Percentiles rank a stretch among this genome's conserved stretches.
Conservation (phyloP, 495 filamentous ascomycete genomes). For the Gamarada debralockiae region DNA sequence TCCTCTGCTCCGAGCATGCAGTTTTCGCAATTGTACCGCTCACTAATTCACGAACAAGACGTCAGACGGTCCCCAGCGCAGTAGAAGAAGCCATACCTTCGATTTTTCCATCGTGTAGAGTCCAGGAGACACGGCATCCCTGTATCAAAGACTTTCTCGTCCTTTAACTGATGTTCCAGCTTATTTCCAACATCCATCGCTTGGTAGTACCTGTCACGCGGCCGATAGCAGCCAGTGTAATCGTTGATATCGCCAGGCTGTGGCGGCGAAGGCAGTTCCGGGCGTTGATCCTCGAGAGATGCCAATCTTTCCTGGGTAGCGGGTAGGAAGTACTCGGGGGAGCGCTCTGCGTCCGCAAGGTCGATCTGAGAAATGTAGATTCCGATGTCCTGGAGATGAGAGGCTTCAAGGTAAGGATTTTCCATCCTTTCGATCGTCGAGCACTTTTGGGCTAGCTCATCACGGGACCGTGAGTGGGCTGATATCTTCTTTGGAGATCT, state of each 20-base stretch:
- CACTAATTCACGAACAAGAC: too few species aligned
- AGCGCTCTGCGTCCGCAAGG: background rate
- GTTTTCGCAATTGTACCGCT: too few species aligned
- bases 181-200: too few species aligned
- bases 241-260: background rate
- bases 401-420: too few species aligned
- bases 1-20: too few species aligned
- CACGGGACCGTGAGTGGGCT: too few species aligned
- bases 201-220: background rate
- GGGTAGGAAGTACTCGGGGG: background rate
- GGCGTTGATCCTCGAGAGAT: background rate
- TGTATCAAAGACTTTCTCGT: background rate
- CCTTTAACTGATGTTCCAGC: background rate
- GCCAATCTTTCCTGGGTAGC: background rate
- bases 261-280: background rate
- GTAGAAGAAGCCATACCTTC: background rate
- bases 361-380: background rate
- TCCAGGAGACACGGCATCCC: background rate
- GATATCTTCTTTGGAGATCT: too few species aligned
- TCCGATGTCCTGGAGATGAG: background rate
- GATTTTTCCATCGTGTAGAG: background rate
- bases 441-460: too few species aligned
- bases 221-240: background rate
- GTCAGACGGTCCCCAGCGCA: too few species aligned
- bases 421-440: too few species aligned